Conservation (phyloP, 495 filamentous ascomycete genomes). For the Stereocaulon alpinum region DNA sequence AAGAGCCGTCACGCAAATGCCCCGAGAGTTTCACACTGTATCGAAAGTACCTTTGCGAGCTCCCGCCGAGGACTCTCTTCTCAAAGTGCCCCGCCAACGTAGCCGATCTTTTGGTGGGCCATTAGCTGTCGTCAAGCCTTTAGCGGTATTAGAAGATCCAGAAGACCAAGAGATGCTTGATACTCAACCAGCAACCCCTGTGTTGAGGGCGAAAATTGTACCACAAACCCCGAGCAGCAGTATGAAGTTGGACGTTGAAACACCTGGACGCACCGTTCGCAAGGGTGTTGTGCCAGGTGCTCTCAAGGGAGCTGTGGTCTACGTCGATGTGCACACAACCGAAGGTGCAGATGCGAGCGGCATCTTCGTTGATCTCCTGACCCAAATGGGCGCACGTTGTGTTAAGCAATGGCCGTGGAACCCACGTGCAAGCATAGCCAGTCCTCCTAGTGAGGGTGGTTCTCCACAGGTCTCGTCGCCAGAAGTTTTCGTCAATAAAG, state of each 20-base stretch:
- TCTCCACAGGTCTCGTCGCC: constrained; percentile 7
- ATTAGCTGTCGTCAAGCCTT: constrained; percentile 22
- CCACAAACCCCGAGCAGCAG: constrained; percentile 21
- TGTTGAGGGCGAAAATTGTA: constrained; percentile 7
- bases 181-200: constrained; percentile 14
- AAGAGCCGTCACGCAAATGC: constrained; percentile 19
- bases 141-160: constrained; percentile 11
- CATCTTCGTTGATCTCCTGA: constrained; percentile 72
- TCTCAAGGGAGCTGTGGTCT: constrained; percentile 69
- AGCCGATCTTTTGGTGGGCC: constrained; percentile 37
- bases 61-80: constrained; percentile 50
- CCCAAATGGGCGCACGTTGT: constrained; percentile 76
- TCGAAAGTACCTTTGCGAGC: constrained; percentile 68
- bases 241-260: constrained; percentile 41
- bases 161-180: constrained; percentile 22
- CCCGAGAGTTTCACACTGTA: constrained; percentile 52
- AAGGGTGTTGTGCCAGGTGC: constrained; percentile 39
- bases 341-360: constrained; percentile 79
- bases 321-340: constrained; percentile 84
- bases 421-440: constrained; percentile 36
- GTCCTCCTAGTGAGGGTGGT: background rate
- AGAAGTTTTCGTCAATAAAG: constrained; percentile 35
- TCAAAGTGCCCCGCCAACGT: constrained; percentile 46
- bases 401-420: constrained; percentile 84
- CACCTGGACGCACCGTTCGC: constrained; percentile 45